Evolutionary conservation across 2,329 filamentous ascomycete species (phyloP).

Genomic region (Chrysoporthe deuterocubensis): DNA sequence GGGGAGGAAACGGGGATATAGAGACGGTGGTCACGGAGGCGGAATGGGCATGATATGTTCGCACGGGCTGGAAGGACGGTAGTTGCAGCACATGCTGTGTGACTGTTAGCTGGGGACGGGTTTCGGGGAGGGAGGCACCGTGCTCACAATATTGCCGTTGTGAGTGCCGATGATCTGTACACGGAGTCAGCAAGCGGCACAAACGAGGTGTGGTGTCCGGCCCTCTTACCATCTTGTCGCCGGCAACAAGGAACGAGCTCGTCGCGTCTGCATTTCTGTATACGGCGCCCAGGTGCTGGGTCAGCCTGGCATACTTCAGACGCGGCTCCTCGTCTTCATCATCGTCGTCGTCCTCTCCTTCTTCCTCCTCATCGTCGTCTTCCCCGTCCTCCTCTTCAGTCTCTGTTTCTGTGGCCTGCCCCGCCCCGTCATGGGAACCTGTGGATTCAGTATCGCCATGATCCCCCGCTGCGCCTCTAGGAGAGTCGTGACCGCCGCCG

Average conservation of each 20-base stretch:
- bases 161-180: slow-evolving; percentile 86
- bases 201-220: slow-evolving; percentile 7
- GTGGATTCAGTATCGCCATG: background rate
- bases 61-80: slow-evolving; percentile 78
- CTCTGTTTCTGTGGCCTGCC: background rate
- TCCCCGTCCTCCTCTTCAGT: slow-evolving; percentile 38
- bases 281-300: slow-evolving; percentile 75
- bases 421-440: background rate
- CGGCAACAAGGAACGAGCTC: slow-evolving; percentile 85
- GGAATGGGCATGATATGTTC: slow-evolving; percentile 89
- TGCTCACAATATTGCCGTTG: slow-evolving; percentile 89
- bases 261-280: slow-evolving; percentile 97
- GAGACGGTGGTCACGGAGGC: slow-evolving; percentile 90
- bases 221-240: slow-evolving; percentile 87
- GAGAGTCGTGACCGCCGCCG: background rate
- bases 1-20: slow-evolving; percentile 79
- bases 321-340: slow-evolving; percentile 93
- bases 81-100: slow-evolving; percentile 81
- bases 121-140: background rate
- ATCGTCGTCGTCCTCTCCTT: slow-evolving; percentile 68
- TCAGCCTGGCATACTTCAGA: slow-evolving; percentile 90
- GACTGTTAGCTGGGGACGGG: slow-evolving; percentile 34
- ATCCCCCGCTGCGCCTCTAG: no score
- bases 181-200: slow-evolving; percentile 40
- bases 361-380: slow-evolving; percentile 49